Evolutionary conservation across 2,329 filamentous ascomycete genomes (phyloP).

Genomic region (Pseudocercospora musae): DNA sequence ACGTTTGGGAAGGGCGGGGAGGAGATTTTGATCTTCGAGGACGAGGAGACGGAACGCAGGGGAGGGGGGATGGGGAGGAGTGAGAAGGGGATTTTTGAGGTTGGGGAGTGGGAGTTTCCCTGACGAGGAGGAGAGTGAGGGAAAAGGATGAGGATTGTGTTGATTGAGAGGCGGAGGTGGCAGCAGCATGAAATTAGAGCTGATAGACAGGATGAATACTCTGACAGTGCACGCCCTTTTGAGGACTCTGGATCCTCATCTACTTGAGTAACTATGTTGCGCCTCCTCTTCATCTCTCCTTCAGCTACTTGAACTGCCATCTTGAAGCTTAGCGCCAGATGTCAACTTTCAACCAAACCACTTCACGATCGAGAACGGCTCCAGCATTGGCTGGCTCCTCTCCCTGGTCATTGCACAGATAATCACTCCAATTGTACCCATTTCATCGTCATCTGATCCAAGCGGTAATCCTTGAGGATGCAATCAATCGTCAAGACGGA

Average conservation of each 20-base stretch:
- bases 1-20: constrained; percentile 12
- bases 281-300: no score
- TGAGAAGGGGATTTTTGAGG: constrained; percentile 19
- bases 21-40: constrained; percentile 17
- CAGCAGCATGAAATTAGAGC: neutral
- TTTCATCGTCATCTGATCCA: neutral
- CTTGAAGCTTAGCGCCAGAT: no score
- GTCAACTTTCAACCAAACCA: neutral
- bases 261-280: no score
- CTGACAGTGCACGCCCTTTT: no score
- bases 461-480: neutral
- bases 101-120: constrained; percentile 22
- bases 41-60: constrained; percentile 14
- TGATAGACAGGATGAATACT: no score
- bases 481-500: neutral
- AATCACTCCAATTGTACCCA: neutral
- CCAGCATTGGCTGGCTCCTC: neutral
- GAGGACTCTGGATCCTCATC: no score
- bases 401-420: neutral
- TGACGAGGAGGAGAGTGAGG: constrained; percentile 4
- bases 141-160: neutral
- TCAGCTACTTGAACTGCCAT: no score
- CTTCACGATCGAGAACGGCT: neutral
- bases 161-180: neutral
- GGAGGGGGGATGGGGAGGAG: constrained; percentile 21